These are phyloP conservation scores for Populus ilicifolia DNA, from an alignment of 345 rosid species.

Conservation along the genomic window DNA sequence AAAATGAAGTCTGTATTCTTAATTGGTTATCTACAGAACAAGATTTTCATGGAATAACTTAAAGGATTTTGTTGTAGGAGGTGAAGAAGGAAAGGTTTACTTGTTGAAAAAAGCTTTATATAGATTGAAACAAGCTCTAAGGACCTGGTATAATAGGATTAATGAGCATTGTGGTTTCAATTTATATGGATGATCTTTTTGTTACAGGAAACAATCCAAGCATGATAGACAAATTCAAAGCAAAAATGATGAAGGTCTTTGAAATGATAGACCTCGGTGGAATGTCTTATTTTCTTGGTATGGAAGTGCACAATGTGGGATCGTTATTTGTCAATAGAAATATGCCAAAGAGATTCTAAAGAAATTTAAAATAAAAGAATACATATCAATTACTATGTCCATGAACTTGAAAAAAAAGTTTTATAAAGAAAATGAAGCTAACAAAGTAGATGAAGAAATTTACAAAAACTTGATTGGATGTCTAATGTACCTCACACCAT, in stretches of 20 bases:
- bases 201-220: no score
- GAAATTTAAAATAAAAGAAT: neutral
- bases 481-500: no score
- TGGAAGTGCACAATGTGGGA: neutral
- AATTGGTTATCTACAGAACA: neutral
- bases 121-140: no score
- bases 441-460: no score
- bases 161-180: no score
- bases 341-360: neutral
- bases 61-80: neutral
- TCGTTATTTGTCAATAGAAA: neutral
- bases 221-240: no score
- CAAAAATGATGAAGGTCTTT: neutral
- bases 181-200: no score
- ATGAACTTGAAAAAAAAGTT: neutral
- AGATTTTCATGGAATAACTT: neutral
- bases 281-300: neutral
- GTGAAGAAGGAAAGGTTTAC: neutral
- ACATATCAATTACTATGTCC: no score
- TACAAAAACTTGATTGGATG: no score
- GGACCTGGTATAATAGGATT: no score
- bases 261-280: neutral
- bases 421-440: neutral
- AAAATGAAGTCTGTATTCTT: neutral
- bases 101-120: no score